These are phyloP conservation scores for Kwoniella bestiolae DNA, from an alignment of 768 basidiomycete species.

Conservation along the genomic window DNA sequence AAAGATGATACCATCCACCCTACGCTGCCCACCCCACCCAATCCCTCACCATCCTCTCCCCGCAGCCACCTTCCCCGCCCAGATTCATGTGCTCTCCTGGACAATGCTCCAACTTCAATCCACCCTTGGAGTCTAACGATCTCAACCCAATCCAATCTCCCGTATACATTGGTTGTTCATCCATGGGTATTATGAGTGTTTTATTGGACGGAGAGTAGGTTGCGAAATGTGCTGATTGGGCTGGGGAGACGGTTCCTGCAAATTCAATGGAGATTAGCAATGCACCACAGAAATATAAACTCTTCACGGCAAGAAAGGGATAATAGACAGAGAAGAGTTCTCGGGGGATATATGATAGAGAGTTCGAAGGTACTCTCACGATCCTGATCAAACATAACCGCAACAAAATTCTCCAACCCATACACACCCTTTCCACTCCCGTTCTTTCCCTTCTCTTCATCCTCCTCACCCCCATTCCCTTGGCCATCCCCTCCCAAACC, in stretches of 20 bases:
- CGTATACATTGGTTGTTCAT: constrained; percentile 39
- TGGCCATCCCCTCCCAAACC: constrained; percentile 37
- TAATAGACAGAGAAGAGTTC: too few species aligned
- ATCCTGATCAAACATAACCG: constrained; percentile 54
- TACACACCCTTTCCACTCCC: constrained; percentile 31
- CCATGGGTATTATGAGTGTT: constrained; percentile 34
- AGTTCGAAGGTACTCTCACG: constrained; percentile 32
- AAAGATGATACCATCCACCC: too few species aligned
- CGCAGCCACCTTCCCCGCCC: constrained; percentile 46
- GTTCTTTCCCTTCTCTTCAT: constrained; percentile 15
- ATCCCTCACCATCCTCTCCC: constrained; percentile 34
- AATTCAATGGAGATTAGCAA: not conserved
- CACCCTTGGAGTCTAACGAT: constrained; percentile 34
- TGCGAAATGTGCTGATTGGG: constrained; percentile 53
- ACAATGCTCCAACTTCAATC: constrained; percentile 42
- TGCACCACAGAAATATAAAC: not conserved
- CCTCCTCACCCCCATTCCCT: constrained; percentile 24
- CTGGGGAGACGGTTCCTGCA: constrained; percentile 52
- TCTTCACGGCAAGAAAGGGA: too few species aligned
- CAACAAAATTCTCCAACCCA: constrained; percentile 41
- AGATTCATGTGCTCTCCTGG: constrained; percentile 57
- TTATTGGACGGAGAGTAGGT: constrained; percentile 45
- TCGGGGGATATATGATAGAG: not conserved
- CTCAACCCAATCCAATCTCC: constrained; percentile 52
- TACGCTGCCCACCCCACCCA: constrained; percentile 54